A percentile compares a stretch with the other conserved stretches of the same genome.
Evolutionary conservation across 2,329 filamentous ascomycete species (phyloP).

Genomic region (Didymella sp.): DNA sequence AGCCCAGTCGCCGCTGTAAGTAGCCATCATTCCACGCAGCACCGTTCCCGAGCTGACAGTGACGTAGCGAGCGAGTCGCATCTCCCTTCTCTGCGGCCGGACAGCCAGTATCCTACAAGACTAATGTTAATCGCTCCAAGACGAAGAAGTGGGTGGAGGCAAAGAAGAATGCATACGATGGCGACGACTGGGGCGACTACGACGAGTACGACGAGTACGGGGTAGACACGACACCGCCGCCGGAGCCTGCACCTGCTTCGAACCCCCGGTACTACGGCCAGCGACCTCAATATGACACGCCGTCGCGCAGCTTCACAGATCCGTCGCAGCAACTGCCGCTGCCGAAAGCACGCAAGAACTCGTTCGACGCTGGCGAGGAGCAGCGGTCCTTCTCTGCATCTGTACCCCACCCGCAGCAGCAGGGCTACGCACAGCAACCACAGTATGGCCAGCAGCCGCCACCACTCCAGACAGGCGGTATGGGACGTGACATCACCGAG

Average conservation of each 20-base stretch:
- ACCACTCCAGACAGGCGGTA: slow-evolving; percentile 33
- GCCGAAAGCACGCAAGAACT: slow-evolving; percentile 52
- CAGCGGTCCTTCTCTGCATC: slow-evolving; percentile 57
- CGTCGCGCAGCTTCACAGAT: slow-evolving; percentile 51
- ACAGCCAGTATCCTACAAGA: slow-evolving; percentile 70
- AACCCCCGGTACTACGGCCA: slow-evolving; percentile 54
- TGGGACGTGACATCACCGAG: slow-evolving; percentile 43
- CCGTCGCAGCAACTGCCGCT: slow-evolving; percentile 44
- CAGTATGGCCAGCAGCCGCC: slow-evolving; percentile 13
- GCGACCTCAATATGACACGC: slow-evolving; percentile 27
- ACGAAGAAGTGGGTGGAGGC: slow-evolving; percentile 96
- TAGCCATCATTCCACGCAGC: background rate
- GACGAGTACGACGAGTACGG: slow-evolving; percentile 65
- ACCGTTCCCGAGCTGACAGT: slow-evolving; percentile 20
- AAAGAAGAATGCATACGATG: slow-evolving; percentile 84
- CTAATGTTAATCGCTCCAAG: slow-evolving; percentile 87
- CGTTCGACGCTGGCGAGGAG: slow-evolving; percentile 64
- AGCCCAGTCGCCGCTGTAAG: slow-evolving; percentile 50
- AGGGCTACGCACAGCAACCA: slow-evolving; percentile 21
- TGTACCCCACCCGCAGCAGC: slow-evolving; percentile 31
- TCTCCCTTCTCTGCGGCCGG: slow-evolving; percentile 32
- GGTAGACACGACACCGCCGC: slow-evolving; percentile 55
- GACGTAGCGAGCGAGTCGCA: slow-evolving; percentile 38
- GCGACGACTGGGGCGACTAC: slow-evolving; percentile 86
- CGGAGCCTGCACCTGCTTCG: slow-evolving; percentile 49